Percentiles rank a stretch among this genome's conserved stretches.
Evolutionary conservation across 2,329 filamentous ascomycete species (phyloP).

Genomic region (Pseudogymnoascus sp.): DNA sequence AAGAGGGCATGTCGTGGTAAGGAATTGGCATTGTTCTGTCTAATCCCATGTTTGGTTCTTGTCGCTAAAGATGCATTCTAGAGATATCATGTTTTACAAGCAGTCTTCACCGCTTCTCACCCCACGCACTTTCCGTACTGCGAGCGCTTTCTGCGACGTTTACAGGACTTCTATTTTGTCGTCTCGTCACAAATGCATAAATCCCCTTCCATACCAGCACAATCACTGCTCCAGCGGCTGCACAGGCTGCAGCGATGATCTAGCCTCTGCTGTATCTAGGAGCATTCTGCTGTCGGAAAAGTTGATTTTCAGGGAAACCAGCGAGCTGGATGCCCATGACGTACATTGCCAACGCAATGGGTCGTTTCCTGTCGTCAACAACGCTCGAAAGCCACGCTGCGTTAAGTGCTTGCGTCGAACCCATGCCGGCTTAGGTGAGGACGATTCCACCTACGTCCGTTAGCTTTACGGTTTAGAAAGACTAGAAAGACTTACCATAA

Average conservation of each 20-base stretch:
- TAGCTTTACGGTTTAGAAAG: too few relatives aligned
- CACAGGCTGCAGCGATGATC: conserved; percentile 6
- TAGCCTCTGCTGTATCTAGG: conserved; percentile 9
- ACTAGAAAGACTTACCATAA: neutral
- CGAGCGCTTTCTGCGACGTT: neutral
- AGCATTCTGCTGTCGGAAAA: conserved; percentile 9
- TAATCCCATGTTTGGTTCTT: neutral
- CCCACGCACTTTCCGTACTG: neutral
- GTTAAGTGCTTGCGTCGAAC: conserved; percentile 10
- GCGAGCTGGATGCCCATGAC: conserved; percentile 10
- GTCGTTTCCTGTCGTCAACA: conserved; percentile 8
- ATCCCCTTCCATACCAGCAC: conserved; percentile 10
- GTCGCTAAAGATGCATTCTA: neutral
- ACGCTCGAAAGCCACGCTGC: conserved; percentile 10
- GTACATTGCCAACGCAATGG: conserved; percentile 10
- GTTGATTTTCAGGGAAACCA: conserved; percentile 9
- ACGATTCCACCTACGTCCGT: conserved; percentile 4
- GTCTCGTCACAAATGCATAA: neutral
- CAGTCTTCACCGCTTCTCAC: neutral
- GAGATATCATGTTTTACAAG: neutral
- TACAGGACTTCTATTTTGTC: neutral
- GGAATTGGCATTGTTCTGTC: neutral
- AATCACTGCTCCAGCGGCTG: conserved; percentile 4
- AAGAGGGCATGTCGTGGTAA: neutral
- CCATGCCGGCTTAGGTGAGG: conserved; percentile 9